Conservation (phyloP, 2,329 filamentous ascomycete species). For the Fusarium verrucosum region DNA sequence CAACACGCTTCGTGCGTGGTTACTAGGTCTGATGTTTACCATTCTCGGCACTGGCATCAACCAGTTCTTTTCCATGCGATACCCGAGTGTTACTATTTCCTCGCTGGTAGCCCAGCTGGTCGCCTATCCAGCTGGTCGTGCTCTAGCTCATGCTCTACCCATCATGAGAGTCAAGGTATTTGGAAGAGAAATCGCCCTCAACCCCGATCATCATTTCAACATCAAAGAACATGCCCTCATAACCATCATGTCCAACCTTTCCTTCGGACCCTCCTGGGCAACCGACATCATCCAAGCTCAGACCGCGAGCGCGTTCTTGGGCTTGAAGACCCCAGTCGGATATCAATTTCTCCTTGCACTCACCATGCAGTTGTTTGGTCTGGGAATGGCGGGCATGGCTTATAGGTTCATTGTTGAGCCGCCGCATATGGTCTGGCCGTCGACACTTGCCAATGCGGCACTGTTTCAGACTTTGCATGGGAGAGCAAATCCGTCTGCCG, state of each 20-base stretch:
- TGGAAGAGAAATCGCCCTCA: neutral
- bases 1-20: neutral
- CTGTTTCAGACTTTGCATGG: conserved; percentile 5
- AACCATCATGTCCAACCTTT: conserved; percentile 3
- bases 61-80: conserved; percentile 1
- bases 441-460: neutral
- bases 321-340: neutral
- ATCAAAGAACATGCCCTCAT: neutral
- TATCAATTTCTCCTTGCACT: neutral
- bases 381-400: conserved; percentile 6
- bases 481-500: neutral
- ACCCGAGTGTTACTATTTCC: neutral
- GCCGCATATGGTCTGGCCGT: conserved; percentile 2
- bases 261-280: neutral
- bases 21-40: neutral
- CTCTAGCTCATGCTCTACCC: neutral
- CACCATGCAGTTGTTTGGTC: neutral
- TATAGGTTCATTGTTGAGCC: conserved; percentile 4
- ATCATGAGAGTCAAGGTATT: neutral
- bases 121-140: neutral
- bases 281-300: conserved; percentile 4
- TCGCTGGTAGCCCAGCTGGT: neutral
- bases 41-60: neutral
- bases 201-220: conserved; percentile 3
- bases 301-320: neutral